phyloP scores from a whole-genome alignment of 495 filamentous ascomycete species.

The Podospora didyma region DNA sequence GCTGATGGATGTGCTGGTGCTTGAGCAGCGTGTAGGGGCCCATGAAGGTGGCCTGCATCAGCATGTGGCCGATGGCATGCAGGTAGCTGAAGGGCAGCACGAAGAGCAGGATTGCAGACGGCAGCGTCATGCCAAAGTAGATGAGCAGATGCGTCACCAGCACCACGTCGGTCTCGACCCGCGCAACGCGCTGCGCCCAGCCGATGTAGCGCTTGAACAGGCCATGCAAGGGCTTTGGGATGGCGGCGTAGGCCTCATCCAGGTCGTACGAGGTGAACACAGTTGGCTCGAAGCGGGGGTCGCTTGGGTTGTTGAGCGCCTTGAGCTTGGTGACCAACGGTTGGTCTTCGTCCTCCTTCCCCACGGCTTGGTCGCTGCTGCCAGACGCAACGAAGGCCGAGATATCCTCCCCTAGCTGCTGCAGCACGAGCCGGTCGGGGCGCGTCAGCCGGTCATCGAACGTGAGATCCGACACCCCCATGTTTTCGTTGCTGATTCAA shows the following conservation, averaged over 20 bases:
- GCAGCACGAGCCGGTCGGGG: slow-evolving; percentile 15
- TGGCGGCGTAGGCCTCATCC: slow-evolving; percentile 1
- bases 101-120: slow-evolving; percentile 62
- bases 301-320: slow-evolving; percentile 47
- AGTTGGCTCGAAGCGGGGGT: slow-evolving; percentile 32
- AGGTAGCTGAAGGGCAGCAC: slow-evolving; percentile 54
- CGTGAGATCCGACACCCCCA: slow-evolving; percentile 1
- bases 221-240: slow-evolving; percentile 2
- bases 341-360: neutral
- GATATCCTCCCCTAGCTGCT: slow-evolving; percentile 11
- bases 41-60: slow-evolving; percentile 58
- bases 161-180: slow-evolving; percentile 46
- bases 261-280: slow-evolving; percentile 38
- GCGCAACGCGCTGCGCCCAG: slow-evolving; percentile 24
- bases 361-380: neutral
- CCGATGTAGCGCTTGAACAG: slow-evolving; percentile 19
- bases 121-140: slow-evolving; percentile 64
- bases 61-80: slow-evolving; percentile 60
- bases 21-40: slow-evolving; percentile 76
- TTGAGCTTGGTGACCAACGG: slow-evolving; percentile 5
- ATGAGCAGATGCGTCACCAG: slow-evolving; percentile 73
- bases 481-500: too few relatives aligned
- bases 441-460: slow-evolving; percentile 12
- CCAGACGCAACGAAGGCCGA: neutral
- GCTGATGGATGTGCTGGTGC: slow-evolving; percentile 78